These are phyloP conservation scores for Cladosporium austrohemisphaericum DNA, from an alignment of 2,329 filamentous ascomycete genomes.

Conservation along the genomic window DNA sequence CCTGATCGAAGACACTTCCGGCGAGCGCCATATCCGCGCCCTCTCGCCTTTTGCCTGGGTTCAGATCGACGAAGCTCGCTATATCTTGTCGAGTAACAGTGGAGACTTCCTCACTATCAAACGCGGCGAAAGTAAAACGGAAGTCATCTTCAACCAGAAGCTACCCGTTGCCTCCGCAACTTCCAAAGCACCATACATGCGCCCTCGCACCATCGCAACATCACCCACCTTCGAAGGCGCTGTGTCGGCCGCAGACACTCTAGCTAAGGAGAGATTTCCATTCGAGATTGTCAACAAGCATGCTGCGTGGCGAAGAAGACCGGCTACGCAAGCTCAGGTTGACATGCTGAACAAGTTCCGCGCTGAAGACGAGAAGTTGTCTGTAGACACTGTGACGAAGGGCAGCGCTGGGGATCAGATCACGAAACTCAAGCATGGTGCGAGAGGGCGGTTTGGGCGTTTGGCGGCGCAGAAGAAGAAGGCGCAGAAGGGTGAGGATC, in stretches of 20 bases:
- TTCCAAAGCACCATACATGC: conserved; percentile 56
- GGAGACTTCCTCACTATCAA: conserved; percentile 59
- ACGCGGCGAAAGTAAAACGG: conserved; percentile 34
- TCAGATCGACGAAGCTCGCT: conserved; percentile 64
- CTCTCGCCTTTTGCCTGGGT: conserved; percentile 82
- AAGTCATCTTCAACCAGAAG: conserved; percentile 42
- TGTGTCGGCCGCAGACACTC: conserved; percentile 77
- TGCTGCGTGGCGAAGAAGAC: conserved; percentile 65
- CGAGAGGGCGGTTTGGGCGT: conserved; percentile 57
- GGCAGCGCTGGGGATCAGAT: conserved; percentile 87
- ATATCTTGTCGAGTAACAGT: conserved; percentile 62
- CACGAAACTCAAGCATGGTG: conserved; percentile 83
- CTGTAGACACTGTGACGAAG: conserved; percentile 61
- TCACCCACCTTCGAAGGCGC: conserved; percentile 67
- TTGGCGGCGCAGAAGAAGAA: conserved; percentile 32
- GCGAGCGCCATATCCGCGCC: conserved; percentile 72
- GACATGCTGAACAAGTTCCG: conserved; percentile 66
- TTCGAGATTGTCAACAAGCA: conserved; percentile 62
- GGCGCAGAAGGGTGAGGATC: conserved; percentile 38
- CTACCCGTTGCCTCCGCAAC: conserved; percentile 30
- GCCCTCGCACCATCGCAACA: conserved; percentile 64
- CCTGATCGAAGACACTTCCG: conserved; percentile 75
- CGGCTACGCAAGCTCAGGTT: conserved; percentile 61
- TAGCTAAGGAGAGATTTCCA: conserved; percentile 30
- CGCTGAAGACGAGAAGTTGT: conserved; percentile 52